These are phyloP conservation scores for Ogataea trehalophila DNA, from an alignment of 805 yeast species.

Conservation along the genomic window DNA sequence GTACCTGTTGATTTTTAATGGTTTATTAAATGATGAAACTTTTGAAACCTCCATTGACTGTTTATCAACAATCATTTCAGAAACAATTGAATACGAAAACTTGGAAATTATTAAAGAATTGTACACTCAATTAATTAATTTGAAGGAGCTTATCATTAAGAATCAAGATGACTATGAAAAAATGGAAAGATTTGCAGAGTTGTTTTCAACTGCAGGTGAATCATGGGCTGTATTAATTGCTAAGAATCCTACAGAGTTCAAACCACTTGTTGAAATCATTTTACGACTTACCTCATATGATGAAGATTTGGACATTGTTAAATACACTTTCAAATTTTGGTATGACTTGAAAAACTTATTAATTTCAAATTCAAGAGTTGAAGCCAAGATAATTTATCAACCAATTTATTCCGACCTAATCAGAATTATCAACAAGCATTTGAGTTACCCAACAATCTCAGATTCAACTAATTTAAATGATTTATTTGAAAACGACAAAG, in stretches of 20 bases:
- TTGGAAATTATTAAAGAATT: constrained; percentile 51
- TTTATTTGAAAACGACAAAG: constrained; percentile 63
- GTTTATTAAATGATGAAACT: constrained; percentile 52
- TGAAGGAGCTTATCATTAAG: constrained; percentile 49
- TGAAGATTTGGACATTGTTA: constrained; percentile 82
- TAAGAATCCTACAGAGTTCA: constrained; percentile 61
- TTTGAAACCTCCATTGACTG: constrained; percentile 88
- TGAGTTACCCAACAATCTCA: constrained; percentile 61
- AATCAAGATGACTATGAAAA: constrained; percentile 56
- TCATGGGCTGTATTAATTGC: constrained; percentile 90
- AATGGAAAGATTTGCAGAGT: constrained; percentile 63
- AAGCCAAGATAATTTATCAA: constrained; percentile 43
- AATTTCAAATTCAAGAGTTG: constrained; percentile 51
- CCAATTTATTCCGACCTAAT: constrained; percentile 58
- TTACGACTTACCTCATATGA: constrained; percentile 67
- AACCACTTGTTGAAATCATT: constrained; percentile 67
- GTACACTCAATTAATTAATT: constrained; percentile 59
- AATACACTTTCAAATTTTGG: constrained; percentile 93
- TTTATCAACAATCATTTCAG: constrained; percentile 72
- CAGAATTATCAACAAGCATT: constrained; percentile 57
- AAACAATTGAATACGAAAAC: constrained; percentile 73
- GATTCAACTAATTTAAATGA: constrained; percentile 34
- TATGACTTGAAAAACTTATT: constrained; percentile 71
- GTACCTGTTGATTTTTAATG: constrained; percentile 62
- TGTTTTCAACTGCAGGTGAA: constrained; percentile 91